phyloP scores from a whole-genome alignment of 2,329 filamentous ascomycete species.

The Arachnomyces sp. region DNA sequence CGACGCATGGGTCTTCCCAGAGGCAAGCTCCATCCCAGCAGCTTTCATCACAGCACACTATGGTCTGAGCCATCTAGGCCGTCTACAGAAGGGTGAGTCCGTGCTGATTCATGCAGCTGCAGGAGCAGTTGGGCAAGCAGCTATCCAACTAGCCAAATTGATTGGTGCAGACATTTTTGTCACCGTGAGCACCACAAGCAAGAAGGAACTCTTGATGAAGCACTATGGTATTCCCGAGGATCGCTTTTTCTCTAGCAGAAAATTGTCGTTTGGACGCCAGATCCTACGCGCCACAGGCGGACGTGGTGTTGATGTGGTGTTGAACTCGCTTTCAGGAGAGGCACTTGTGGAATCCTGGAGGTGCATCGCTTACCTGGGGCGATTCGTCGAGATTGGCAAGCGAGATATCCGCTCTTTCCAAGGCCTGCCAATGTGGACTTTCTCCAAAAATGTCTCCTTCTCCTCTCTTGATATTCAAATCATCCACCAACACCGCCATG shows the following conservation, averaged over 20 bases:
- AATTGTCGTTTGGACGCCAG: constrained; percentile 11
- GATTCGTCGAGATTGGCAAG: constrained; percentile 42
- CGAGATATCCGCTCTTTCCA: constrained; percentile 25
- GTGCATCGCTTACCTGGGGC: constrained; percentile 27
- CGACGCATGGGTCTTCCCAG: constrained; percentile 27
- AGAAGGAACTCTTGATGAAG: constrained; percentile 16
- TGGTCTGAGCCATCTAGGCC: constrained; percentile 17
- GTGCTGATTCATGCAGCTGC: constrained; percentile 23
- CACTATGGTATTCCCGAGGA: constrained; percentile 13
- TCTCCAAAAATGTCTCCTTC: too few species aligned
- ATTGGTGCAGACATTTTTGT: constrained; percentile 19
- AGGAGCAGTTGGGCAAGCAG: constrained; percentile 20
- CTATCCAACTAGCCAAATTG: constrained; percentile 19
- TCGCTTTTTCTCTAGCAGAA: constrained; percentile 19
- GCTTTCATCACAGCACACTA: constrained; percentile 14
- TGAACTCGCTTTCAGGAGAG: constrained; percentile 22
- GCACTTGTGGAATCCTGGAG: constrained; percentile 17
- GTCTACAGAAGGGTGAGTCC: constrained; percentile 17
- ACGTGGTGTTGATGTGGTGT: constrained; percentile 19
- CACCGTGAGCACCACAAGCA: constrained; percentile 18
- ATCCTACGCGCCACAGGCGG: constrained; percentile 15
- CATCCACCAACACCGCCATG: too few species aligned
- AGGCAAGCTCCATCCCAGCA: constrained; percentile 8
- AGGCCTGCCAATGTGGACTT: background rate
- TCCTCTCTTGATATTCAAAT: too few species aligned